Evolutionary conservation across 2,329 filamentous ascomycete genomes (phyloP).

Genomic region (Colletotrichum tamarilloi): DNA sequence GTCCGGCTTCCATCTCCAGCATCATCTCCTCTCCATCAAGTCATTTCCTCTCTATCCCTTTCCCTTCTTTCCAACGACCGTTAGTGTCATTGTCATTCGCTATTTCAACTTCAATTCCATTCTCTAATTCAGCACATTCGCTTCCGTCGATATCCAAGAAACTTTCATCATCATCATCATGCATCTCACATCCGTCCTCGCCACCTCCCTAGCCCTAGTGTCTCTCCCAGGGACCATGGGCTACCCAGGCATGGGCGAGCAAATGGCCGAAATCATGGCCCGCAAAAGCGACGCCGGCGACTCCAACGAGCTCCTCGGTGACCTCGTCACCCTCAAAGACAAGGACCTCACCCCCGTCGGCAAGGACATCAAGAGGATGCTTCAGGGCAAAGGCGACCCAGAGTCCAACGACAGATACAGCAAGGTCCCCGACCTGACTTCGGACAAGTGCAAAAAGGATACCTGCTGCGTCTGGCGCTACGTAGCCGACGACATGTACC

Average conservation of each 20-base stretch:
- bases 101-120: not conserved
- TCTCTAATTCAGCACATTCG: not conserved
- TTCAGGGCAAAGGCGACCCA: conserved; percentile 34
- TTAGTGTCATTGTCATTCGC: conserved; percentile 13
- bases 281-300: conserved; percentile 26
- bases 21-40: not conserved
- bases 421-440: conserved; percentile 39
- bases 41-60: conserved; percentile 10
- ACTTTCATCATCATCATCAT: conserved; percentile 2
- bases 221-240: conserved; percentile 29
- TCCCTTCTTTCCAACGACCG: not conserved
- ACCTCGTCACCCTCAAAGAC: conserved; percentile 35
- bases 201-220: conserved; percentile 32
- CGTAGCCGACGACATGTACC: conserved; percentile 52
- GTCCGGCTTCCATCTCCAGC: not conserved
- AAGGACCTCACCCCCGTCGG: conserved; percentile 34
- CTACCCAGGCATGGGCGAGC: conserved; percentile 36
- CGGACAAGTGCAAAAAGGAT: conserved; percentile 48
- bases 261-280: conserved; percentile 35
- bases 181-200: conserved; percentile 33
- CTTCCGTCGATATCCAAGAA: not conserved
- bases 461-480: conserved; percentile 59
- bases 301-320: conserved; percentile 37
- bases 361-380: conserved; percentile 36
- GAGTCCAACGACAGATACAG: conserved; percentile 39